phyloP scores from a whole-genome alignment of 2,329 filamentous ascomycete genomes.

The Chaetomium sp. region DNA sequence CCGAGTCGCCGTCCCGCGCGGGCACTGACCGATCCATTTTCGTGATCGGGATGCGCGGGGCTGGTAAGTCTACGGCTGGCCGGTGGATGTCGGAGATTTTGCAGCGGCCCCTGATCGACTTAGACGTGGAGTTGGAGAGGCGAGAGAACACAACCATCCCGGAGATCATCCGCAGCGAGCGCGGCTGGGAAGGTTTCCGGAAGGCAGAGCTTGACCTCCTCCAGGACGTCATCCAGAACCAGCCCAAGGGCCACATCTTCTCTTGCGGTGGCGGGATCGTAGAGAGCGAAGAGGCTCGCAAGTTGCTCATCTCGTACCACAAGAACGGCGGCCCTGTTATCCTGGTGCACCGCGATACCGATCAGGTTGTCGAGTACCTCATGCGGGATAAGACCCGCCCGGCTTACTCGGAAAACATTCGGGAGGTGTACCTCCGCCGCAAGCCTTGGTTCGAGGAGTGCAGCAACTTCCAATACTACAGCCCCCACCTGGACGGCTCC shows the following conservation, averaged over 20 bases:
- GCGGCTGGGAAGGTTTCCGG: conserved; percentile 85
- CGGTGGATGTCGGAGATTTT: conserved; percentile 74
- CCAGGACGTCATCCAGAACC: conserved; percentile 65
- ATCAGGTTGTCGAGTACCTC: conserved; percentile 82
- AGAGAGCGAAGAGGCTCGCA: conserved; percentile 72
- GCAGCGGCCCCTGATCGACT: conserved; percentile 71
- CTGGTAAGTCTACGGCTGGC: conserved; percentile 91
- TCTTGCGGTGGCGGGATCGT: conserved; percentile 93
- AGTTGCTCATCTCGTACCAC: conserved; percentile 67
- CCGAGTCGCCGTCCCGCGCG: conserved; percentile 27
- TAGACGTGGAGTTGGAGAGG: conserved; percentile 80
- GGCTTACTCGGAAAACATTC: conserved; percentile 88
- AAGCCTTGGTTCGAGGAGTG: conserved; percentile 88
- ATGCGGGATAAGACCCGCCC: conserved; percentile 83
- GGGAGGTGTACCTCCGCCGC: conserved; percentile 80
- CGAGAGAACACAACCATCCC: conserved; percentile 71
- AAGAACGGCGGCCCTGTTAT: conserved; percentile 76
- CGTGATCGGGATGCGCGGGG: conserved; percentile 95
- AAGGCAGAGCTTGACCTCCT: conserved; percentile 70
- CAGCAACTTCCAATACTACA: conserved; percentile 92
- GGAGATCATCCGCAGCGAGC: conserved; percentile 65
- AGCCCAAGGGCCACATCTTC: conserved; percentile 71
- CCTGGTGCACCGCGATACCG: conserved; percentile 79
- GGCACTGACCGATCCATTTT: conserved; percentile 64
- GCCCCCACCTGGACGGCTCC: conserved; percentile 53